phyloP scores from a whole-genome alignment of 257 asterid species.

The Lycium barbarum region DNA sequence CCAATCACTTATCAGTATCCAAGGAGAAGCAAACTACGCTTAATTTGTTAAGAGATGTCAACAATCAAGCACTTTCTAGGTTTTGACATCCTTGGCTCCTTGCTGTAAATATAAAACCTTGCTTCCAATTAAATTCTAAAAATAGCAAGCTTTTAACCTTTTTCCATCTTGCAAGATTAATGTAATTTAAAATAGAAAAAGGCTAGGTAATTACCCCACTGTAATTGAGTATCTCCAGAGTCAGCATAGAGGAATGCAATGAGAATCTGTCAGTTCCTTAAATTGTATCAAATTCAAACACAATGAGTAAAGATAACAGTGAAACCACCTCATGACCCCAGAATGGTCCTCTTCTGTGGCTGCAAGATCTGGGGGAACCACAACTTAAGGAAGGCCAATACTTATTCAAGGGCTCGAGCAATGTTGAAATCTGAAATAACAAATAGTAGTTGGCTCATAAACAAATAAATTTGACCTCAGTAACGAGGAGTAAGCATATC shows the following conservation, averaged over 20 bases:
- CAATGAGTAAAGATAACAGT: conserved; percentile 25
- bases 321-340: conserved; percentile 94
- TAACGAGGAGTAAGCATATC: conserved; percentile 30
- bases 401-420: conserved; percentile 59
- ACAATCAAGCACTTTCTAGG: neutral
- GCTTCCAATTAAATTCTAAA: neutral
- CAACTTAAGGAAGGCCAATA: conserved; percentile 90
- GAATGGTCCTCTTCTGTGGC: conserved; percentile 76
- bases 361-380: conserved; percentile 68
- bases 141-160: neutral
- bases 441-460: neutral
- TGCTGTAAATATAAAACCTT: neutral
- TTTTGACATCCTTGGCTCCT: conserved; percentile 21
- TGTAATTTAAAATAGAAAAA: conserved; percentile 26
- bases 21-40: conserved; percentile 3
- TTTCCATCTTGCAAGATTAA: neutral
- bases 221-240: conserved; percentile 46
- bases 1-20: conserved; percentile 11
- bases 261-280: conserved; percentile 49
- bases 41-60: neutral
- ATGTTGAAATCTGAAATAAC: conserved; percentile 58
- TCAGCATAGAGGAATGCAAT: conserved; percentile 54
- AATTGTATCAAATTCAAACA: conserved; percentile 28
- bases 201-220: conserved; percentile 81
- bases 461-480: neutral